Evolutionary conservation across 371 early-diverging fungal genomes (phyloP).

Genomic region (Actinomucor elegans): DNA sequence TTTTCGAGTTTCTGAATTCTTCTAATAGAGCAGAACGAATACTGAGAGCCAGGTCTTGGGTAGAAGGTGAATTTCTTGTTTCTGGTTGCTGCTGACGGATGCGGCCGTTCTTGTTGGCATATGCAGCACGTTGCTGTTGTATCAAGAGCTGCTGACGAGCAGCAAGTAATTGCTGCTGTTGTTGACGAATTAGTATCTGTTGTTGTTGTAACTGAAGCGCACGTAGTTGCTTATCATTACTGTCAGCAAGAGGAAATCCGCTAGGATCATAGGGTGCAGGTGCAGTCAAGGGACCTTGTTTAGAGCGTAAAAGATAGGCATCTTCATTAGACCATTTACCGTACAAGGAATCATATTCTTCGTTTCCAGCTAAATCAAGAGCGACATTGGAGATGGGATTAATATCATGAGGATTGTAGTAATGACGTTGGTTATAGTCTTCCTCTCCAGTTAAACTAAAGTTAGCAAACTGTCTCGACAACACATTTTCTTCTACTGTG

Average conservation of each 20-base stretch:
- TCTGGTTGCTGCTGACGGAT: neutral
- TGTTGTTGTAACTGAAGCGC: slow-evolving; percentile 52
- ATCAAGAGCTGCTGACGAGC: slow-evolving; percentile 48
- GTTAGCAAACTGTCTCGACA: slow-evolving; percentile 7
- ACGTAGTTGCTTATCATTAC: slow-evolving; percentile 50
- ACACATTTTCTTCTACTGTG: neutral
- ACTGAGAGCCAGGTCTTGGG: slow-evolving; percentile 13
- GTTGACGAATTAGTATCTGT: slow-evolving; percentile 49
- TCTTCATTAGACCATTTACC: slow-evolving; percentile 18
- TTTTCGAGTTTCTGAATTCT: slow-evolving; percentile 92
- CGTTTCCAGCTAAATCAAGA: slow-evolving; percentile 12
- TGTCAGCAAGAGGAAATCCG: slow-evolving; percentile 18
- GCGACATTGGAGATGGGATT: slow-evolving; percentile 1
- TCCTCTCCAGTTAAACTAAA: slow-evolving; percentile 9
- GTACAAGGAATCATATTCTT: slow-evolving; percentile 14
- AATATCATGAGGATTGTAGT: neutral
- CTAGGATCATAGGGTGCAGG: slow-evolving; percentile 27
- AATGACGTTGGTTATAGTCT: slow-evolving; percentile 2
- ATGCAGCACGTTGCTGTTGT: slow-evolving; percentile 32
- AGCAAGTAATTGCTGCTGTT: slow-evolving; percentile 52
- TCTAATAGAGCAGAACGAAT: slow-evolving; percentile 79
- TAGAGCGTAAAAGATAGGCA: slow-evolving; percentile 22
- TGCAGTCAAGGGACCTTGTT: slow-evolving; percentile 29
- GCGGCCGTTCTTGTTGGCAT: neutral
- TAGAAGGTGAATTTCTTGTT: neutral